A percentile compares a stretch with the other conserved stretches of the same genome.
Evolutionary conservation across 2,329 filamentous ascomycete species (phyloP).

Genomic region (Metarhizium brunneum): DNA sequence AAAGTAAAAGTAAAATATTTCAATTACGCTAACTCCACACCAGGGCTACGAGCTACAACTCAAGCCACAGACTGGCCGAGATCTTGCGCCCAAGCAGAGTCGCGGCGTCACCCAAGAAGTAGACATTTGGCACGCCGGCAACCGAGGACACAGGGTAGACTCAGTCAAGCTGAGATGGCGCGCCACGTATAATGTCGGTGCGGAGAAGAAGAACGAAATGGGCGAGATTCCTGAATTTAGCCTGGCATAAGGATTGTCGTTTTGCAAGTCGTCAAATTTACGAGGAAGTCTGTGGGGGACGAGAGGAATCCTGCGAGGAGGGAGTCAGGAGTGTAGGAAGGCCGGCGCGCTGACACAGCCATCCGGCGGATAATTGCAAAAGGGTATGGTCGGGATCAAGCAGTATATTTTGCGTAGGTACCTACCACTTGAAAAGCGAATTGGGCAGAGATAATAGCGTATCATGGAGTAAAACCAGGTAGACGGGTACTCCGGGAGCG

Average conservation of each 20-base stretch:
- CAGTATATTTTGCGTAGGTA: neutral
- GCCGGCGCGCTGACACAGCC: neutral
- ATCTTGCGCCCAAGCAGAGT: constrained; percentile 62
- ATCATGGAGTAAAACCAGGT: neutral
- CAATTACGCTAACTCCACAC: neutral
- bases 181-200: constrained; percentile 65
- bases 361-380: neutral
- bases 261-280: neutral
- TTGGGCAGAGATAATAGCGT: neutral
- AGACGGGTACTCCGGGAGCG: neutral
- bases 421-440: neutral
- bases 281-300: neutral
- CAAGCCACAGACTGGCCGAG: constrained; percentile 74
- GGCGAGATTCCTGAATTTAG: constrained; percentile 76
- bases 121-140: constrained; percentile 62
- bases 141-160: constrained; percentile 58
- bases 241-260: constrained; percentile 43
- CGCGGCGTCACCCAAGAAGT: constrained; percentile 75
- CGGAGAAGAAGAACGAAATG: constrained; percentile 63
- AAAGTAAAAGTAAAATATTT: neutral
- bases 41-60: constrained; percentile 75
- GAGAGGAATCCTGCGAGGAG: neutral
- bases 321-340: neutral
- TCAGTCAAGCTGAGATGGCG: constrained; percentile 88
- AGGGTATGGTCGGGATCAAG: neutral